These are phyloP conservation scores for Botryosphaeria dothidea DNA, from an alignment of 2,329 filamentous ascomycete species.

Conservation along the genomic window DNA sequence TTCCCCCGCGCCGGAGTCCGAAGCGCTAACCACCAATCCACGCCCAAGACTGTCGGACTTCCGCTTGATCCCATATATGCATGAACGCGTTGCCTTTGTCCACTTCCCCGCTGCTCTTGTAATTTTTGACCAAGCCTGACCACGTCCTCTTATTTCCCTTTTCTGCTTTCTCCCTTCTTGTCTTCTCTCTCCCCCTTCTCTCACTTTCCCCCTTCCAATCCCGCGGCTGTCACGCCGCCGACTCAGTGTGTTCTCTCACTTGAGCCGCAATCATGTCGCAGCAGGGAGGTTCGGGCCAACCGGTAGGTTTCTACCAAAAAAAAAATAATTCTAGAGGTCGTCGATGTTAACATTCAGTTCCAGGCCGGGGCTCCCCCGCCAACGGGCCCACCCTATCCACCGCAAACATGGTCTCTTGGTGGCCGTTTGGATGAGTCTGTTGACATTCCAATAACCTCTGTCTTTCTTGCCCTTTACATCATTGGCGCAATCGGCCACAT, in stretches of 20 bases:
- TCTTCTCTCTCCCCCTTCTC: not conserved
- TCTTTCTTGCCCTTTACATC: constrained; percentile 46
- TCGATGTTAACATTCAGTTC: not conserved
- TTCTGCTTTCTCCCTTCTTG: not conserved
- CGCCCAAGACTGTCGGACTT: not conserved
- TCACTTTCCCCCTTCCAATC: not conserved
- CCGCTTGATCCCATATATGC: constrained; percentile 6
- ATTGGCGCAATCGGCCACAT: constrained; percentile 42
- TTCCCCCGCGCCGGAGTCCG: constrained; percentile 16
- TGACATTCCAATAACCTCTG: constrained; percentile 43
- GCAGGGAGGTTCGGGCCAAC: not conserved
- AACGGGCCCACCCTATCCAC: constrained; percentile 29
- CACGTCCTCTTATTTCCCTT: not conserved
- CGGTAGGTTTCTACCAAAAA: not conserved
- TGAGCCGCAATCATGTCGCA: constrained; percentile 6
- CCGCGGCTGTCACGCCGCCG: not conserved
- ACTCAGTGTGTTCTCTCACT: not conserved
- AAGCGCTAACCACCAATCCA: constrained; percentile 9
- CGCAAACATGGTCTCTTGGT: constrained; percentile 36
- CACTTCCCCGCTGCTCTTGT: not conserved
- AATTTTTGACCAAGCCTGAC: not conserved
- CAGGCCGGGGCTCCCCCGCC: not conserved
- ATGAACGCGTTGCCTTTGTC: constrained; percentile 2
- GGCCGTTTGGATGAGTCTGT: constrained; percentile 36
- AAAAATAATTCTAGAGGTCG: not conserved